Evolutionary conservation across 306 rosid species (phyloP).

Genomic region (barrel medic (Medicago truncatula)): DNA sequence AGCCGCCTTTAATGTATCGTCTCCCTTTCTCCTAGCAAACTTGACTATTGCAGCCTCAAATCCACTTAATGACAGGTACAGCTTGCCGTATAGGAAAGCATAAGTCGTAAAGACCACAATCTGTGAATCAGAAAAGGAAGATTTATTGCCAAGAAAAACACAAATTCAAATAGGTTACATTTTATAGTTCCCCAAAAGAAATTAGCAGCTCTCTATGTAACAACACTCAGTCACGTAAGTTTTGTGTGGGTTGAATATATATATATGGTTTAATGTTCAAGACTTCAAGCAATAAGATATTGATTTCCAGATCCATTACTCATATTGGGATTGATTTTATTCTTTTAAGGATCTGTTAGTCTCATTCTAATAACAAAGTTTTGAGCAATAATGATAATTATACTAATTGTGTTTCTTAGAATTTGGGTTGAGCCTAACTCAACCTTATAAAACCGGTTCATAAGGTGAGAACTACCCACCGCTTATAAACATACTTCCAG

Average conservation of each 20-base stretch:
- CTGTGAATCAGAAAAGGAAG: conserved; percentile 55
- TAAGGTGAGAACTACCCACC: no score
- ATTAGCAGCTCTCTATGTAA: conserved; percentile 9
- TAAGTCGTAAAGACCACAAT: conserved; percentile 78
- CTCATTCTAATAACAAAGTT: conserved; percentile 18
- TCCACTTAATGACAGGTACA: conserved; percentile 93
- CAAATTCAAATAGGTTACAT: neutral
- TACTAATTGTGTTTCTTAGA: neutral
- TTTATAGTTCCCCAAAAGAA: conserved; percentile 1
- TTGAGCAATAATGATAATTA: conserved; percentile 3
- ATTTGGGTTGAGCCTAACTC: no score
- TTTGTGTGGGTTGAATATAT: neutral
- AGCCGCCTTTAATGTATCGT: conserved; percentile 65
- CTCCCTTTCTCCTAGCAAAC: conserved; percentile 69
- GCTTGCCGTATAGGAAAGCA: conserved; percentile 82
- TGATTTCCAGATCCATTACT: conserved; percentile 13
- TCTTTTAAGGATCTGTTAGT: conserved; percentile 4
- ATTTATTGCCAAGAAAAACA: conserved; percentile 12
- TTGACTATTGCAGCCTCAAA: conserved; percentile 74
- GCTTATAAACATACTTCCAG: no score
- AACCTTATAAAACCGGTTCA: no score
- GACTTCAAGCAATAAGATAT: conserved; percentile 16
- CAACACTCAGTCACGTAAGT: conserved; percentile 5
- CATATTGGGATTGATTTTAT: conserved; percentile 11
- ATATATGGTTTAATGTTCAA: neutral